Evolutionary conservation across 495 filamentous ascomycete species (phyloP).

Genomic region (Aspergillus steynii): DNA sequence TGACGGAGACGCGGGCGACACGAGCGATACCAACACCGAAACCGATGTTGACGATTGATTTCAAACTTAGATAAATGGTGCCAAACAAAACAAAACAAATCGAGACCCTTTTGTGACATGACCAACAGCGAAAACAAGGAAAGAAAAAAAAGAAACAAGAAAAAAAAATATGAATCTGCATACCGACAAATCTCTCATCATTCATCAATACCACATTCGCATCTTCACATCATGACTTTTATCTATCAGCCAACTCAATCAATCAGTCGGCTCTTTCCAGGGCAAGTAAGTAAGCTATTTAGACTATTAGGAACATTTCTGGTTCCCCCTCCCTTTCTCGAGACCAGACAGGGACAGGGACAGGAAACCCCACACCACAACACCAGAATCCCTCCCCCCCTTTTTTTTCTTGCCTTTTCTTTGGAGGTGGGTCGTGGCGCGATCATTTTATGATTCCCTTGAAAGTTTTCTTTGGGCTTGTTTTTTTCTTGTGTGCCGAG

Average conservation of each 20-base stretch:
- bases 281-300: constrained; percentile 1
- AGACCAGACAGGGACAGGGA: too few relatives aligned
- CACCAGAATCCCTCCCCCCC: not conserved
- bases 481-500: not conserved
- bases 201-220: not conserved
- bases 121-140: not conserved
- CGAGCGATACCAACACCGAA: constrained; percentile 79
- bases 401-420: not conserved
- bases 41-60: constrained; percentile 63
- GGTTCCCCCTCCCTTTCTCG: too few relatives aligned
- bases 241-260: not conserved
- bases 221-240: constrained; percentile 1
- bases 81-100: not conserved
- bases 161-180: not conserved
- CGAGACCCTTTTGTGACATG: not conserved
- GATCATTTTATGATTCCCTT: not conserved
- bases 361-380: too few relatives aligned
- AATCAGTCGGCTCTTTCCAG: not conserved
- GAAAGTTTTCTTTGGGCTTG: not conserved
- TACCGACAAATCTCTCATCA: not conserved
- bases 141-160: constrained; percentile 3
- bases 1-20: constrained; percentile 76
- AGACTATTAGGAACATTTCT: not conserved
- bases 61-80: not conserved
- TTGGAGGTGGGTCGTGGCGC: not conserved